Percentiles rank a stretch among this genome's conserved stretches.
Conservation (phyloP, 768 basidiomycete species). For the Suillus discolor region DNA sequence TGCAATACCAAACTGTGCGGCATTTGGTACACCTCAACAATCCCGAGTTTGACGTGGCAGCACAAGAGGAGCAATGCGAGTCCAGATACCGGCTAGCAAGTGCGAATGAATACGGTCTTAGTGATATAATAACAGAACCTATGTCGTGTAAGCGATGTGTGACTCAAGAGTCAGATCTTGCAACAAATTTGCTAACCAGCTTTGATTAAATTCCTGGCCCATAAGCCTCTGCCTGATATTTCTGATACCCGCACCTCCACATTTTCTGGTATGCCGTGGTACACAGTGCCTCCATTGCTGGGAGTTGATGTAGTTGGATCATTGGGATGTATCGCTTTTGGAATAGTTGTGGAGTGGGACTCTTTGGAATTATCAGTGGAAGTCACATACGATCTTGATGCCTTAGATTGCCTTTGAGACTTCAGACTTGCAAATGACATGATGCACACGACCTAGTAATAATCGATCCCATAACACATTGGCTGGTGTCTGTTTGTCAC, state of each 20-base stretch:
- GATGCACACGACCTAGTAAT: neutral
- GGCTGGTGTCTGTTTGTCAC: neutral
- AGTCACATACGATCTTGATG: constrained; percentile 39
- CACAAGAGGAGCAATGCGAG: constrained; percentile 72
- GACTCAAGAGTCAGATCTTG: neutral
- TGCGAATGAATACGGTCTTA: constrained; percentile 61
- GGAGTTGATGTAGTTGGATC: constrained; percentile 4
- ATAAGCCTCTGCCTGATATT: constrained; percentile 49
- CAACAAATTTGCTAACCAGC: constrained; percentile 36
- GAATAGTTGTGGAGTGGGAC: constrained; percentile 25
- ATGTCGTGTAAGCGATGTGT: neutral
- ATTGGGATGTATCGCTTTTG: constrained; percentile 18
- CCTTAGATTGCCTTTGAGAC: constrained; percentile 31
- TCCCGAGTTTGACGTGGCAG: constrained; percentile 36
- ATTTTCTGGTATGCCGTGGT: constrained; percentile 38
- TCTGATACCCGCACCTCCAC: constrained; percentile 42
- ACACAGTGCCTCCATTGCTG: constrained; percentile 17
- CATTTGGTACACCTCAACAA: constrained; percentile 80
- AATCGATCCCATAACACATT: too few species aligned
- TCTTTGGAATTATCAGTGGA: constrained; percentile 25
- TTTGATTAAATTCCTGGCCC: constrained; percentile 36
- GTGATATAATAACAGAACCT: constrained; percentile 65
- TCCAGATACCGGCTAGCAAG: constrained; percentile 66
- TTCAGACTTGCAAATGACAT: constrained; percentile 42
- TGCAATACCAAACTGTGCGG: constrained; percentile 73